Evolutionary conservation across 306 rosid species (phyloP).

Genomic region (peach (Prunus persica)): Prunus_persica_NCBIv2 NC_034011.1:3339501-3340000

Average conservation of each 20-base stretch:
- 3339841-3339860: slow-evolving; percentile 21
- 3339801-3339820: slow-evolving; percentile 14
- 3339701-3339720: slow-evolving; percentile 22
- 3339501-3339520: slow-evolving; percentile 21
- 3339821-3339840: slow-evolving; percentile 31
- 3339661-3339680: slow-evolving; percentile 36
- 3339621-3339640: slow-evolving; percentile 31
- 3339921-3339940: not conserved
- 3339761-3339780: slow-evolving; percentile 38
- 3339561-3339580: slow-evolving; percentile 3
- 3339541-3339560: slow-evolving; percentile 34
- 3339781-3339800: slow-evolving; percentile 16
- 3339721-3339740: slow-evolving; percentile 29
- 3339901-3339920: not conserved
- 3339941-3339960: not conserved
- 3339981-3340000: slow-evolving; percentile 3
- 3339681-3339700: slow-evolving; percentile 22
- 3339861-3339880: slow-evolving; percentile 11
- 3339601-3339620: slow-evolving; percentile 39
- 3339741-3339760: slow-evolving; percentile 54
- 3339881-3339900: not conserved
- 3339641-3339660: slow-evolving; percentile 40
- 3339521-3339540: slow-evolving; percentile 20
- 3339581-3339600: slow-evolving; percentile 38
- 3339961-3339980: slow-evolving; percentile 12